Percentiles rank a stretch among this genome's conserved stretches.
Evolutionary conservation across 805 yeast species (phyloP).

Genomic region (Candida loeiensis): DNA sequence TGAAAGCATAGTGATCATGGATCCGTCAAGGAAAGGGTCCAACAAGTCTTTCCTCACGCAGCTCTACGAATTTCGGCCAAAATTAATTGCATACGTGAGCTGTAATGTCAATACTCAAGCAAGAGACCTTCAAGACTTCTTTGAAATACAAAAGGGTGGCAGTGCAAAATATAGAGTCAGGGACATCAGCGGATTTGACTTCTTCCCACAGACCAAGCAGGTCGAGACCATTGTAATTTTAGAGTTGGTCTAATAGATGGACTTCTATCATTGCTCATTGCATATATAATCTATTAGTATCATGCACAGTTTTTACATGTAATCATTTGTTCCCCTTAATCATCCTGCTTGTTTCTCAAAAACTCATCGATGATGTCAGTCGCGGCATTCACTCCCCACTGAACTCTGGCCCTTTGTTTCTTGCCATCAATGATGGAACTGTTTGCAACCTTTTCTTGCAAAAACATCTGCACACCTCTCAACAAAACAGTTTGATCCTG

Average conservation of each 20-base stretch:
- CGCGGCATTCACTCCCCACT: conserved; percentile 63
- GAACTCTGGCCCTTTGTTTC: conserved; percentile 53
- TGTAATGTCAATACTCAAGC: conserved; percentile 48
- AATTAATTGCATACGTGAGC: conserved; percentile 38
- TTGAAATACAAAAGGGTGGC: conserved; percentile 17
- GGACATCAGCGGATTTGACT: conserved; percentile 39
- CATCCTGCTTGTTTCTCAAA: conserved; percentile 14
- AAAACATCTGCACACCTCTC: conserved; percentile 64
- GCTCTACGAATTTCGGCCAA: conserved; percentile 34
- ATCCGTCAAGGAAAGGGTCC: conserved; percentile 45
- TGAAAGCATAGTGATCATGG: conserved; percentile 38
- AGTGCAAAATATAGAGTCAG: conserved; percentile 15
- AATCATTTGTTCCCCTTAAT: background rate
- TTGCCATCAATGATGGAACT: conserved; percentile 51
- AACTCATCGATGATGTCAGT: conserved; percentile 52
- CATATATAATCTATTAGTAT: background rate
- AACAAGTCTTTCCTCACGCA: conserved; percentile 33
- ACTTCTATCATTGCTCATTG: background rate
- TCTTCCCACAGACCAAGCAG: conserved; percentile 57
- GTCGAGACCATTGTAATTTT: conserved; percentile 54
- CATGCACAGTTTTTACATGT: background rate
- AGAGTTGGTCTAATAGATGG: conserved; percentile 15
- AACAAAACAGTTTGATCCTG: conserved; percentile 55
- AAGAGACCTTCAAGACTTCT: conserved; percentile 35
- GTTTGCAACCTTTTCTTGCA: conserved; percentile 43